Conservation (phyloP, 1,284 basidiomycete species). For the Chalciporus sp. region DNA sequence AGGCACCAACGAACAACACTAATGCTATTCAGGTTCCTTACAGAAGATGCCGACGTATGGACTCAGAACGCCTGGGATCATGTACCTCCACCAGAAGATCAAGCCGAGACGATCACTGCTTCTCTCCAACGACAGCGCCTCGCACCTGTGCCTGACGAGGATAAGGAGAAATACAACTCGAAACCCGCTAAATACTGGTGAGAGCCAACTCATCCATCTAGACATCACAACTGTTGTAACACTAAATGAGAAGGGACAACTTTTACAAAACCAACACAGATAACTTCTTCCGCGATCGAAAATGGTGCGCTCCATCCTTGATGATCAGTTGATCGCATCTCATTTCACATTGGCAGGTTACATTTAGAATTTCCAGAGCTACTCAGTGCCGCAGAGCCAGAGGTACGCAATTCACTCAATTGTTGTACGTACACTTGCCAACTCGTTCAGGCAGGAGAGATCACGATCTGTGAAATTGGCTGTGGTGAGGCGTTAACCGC, state of each 20-base stretch:
- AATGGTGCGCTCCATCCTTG: conserved; percentile 56
- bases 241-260: conserved; percentile 67
- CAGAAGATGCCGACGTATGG: conserved; percentile 66
- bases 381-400: conserved; percentile 64
- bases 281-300: conserved; percentile 92
- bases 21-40: conserved; percentile 62
- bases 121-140: conserved; percentile 70
- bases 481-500: conserved; percentile 58
- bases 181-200: conserved; percentile 76
- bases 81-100: conserved; percentile 81
- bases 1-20: not conserved
- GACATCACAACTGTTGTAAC: conserved; percentile 2
- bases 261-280: conserved; percentile 85
- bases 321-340: not conserved
- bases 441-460: conserved; percentile 66
- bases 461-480: conserved; percentile 81
- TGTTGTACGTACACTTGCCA: not conserved
- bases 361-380: conserved; percentile 91
- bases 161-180: conserved; percentile 71
- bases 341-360: conserved; percentile 54
- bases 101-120: conserved; percentile 65
- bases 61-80: conserved; percentile 88
- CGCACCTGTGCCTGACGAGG: conserved; percentile 67
- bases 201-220: conserved; percentile 4
- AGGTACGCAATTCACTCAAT: conserved; percentile 46